phyloP scores from a whole-genome alignment of 106 monocot genomes.

The Dioscorea zingiberensis region DNA sequence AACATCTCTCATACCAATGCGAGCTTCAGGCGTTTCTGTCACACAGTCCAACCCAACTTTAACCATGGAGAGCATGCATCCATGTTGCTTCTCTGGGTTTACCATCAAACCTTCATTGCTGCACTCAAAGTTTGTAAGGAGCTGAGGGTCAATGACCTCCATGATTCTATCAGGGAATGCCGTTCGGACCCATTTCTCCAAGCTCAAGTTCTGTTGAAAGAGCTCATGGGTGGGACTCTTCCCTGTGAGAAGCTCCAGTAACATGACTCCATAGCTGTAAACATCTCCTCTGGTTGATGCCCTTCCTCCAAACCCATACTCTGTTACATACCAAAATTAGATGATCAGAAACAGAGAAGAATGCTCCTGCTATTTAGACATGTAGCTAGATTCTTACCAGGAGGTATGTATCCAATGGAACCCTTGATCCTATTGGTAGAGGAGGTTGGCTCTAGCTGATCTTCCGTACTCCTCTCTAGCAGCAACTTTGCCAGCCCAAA shows the following conservation, averaged over 20 bases:
- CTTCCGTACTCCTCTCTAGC: no score
- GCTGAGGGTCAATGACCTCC: conserved; percentile 10
- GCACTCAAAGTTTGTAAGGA: not conserved
- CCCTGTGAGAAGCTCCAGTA: conserved; percentile 34
- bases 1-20: conserved; percentile 1
- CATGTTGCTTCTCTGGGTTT: not conserved
- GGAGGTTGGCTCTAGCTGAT: conserved; percentile 3
- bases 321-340: no score
- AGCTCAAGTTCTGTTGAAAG: conserved; percentile 11
- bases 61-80: conserved; percentile 6
- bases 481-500: conserved; percentile 31
- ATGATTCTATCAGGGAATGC: conserved; percentile 6
- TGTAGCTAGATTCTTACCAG: conserved; percentile 11
- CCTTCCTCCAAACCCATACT: conserved; percentile 30
- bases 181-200: conserved; percentile 20
- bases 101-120: not conserved
- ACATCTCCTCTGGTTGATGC: conserved; percentile 28
- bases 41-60: not conserved
- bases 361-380: no score
- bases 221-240: conserved; percentile 26
- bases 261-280: conserved; percentile 31
- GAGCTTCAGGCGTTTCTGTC: not conserved
- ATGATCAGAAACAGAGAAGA: no score
- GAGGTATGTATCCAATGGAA: conserved; percentile 42
- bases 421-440: conserved; percentile 21